Percentiles rank a stretch among this genome's conserved stretches.
Evolutionary conservation across 306 rosid species (phyloP).

Genomic region (Vigna mungo): DNA sequence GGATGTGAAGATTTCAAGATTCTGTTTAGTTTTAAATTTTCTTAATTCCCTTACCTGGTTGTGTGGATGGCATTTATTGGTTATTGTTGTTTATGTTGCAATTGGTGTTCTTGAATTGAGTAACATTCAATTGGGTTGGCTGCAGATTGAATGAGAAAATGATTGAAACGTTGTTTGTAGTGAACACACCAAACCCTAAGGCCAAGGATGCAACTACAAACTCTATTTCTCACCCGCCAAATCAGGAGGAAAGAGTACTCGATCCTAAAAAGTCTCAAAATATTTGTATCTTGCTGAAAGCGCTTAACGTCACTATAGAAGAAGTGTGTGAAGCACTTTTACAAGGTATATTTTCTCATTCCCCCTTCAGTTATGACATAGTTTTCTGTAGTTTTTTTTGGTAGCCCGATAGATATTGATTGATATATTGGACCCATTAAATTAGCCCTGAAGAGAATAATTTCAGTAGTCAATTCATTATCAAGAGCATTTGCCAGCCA

Average conservation of each 20-base stretch:
- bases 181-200: slow-evolving; percentile 54
- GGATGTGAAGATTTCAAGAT: neutral
- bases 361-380: neutral
- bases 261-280: slow-evolving; percentile 97
- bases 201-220: slow-evolving; percentile 58
- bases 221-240: slow-evolving; percentile 45
- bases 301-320: slow-evolving; percentile 84
- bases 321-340: slow-evolving; percentile 88
- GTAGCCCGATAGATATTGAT: neutral
- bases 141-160: slow-evolving; percentile 93
- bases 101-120: slow-evolving; percentile 41
- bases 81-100: slow-evolving; percentile 11
- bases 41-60: slow-evolving; percentile 2
- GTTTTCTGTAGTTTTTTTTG: slow-evolving; percentile 4
- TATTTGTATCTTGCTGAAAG: slow-evolving; percentile 86
- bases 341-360: slow-evolving; percentile 70
- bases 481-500: neutral
- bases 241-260: slow-evolving; percentile 80
- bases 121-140: slow-evolving; percentile 43
- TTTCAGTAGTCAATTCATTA: neutral
- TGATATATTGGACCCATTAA: slow-evolving; percentile 2
- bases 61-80: neutral
- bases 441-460: neutral
- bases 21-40: neutral
- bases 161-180: slow-evolving; percentile 86